These are phyloP conservation scores for Ensete glaucum DNA, from an alignment of 176 grass and related monocot species.

Conservation along the genomic window DNA sequence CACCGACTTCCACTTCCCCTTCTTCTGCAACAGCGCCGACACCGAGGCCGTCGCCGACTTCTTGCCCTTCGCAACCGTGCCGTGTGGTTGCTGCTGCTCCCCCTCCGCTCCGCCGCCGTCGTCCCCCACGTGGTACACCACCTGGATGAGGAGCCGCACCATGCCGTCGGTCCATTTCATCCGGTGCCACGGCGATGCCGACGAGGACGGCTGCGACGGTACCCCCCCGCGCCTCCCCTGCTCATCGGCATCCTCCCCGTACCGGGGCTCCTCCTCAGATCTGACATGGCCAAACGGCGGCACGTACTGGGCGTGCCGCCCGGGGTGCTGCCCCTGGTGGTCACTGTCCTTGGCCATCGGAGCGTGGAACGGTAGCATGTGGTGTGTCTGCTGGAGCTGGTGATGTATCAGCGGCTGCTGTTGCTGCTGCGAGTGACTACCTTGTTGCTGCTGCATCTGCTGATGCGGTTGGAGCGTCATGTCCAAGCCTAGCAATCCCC, in stretches of 20 bases:
- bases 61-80: slow-evolving; percentile 23
- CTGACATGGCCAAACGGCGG: slow-evolving; percentile 13
- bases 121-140: slow-evolving; percentile 65
- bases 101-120: slow-evolving; percentile 36
- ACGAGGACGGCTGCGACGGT: slow-evolving; percentile 15
- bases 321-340: not conserved
- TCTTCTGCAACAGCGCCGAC: slow-evolving; percentile 45
- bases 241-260: slow-evolving; percentile 17
- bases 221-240: not conserved
- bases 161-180: slow-evolving; percentile 97
- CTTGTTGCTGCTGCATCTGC: not conserved
- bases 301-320: slow-evolving; percentile 23
- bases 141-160: slow-evolving; percentile 73
- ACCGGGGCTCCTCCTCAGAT: slow-evolving; percentile 33
- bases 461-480: slow-evolving; percentile 12
- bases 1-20: slow-evolving; percentile 97
- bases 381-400: not conserved
- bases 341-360: not conserved
- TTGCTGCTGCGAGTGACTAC: not conserved
- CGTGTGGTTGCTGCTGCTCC: not conserved
- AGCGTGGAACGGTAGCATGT: slow-evolving; percentile 11
- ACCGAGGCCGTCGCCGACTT: slow-evolving; percentile 7
- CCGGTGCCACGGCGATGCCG: slow-evolving; percentile 49
- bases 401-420: not conserved
- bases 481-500: slow-evolving; percentile 14